Conservation (phyloP, 345 rosid species). For the Pistacia atlantica region DNA sequence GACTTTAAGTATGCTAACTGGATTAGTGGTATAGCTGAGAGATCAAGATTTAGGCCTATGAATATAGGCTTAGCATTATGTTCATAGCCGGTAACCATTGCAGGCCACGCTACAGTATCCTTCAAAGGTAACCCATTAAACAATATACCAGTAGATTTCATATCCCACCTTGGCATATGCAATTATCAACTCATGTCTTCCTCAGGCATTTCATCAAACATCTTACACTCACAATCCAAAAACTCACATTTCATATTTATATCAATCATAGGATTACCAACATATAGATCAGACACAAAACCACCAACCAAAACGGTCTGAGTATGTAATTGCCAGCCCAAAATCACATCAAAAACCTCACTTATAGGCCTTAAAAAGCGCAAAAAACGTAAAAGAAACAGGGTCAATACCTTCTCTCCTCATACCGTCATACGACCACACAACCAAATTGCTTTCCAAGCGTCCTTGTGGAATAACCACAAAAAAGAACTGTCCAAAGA, state of each 20-base stretch:
- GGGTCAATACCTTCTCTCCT: conserved; percentile 43
- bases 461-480: conserved; percentile 60
- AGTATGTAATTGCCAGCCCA: conserved; percentile 73
- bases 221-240: conserved; percentile 52
- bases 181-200: conserved; percentile 57
- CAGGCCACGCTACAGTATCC: conserved; percentile 62
- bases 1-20: conserved; percentile 53
- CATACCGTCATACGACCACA: conserved; percentile 69
- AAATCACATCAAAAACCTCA: conserved; percentile 34
- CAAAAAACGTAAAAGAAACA: conserved; percentile 77
- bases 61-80: conserved; percentile 73
- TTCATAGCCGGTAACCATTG: conserved; percentile 71
- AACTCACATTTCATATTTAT: conserved; percentile 63
- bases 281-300: conserved; percentile 60
- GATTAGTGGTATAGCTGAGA: conserved; percentile 43
- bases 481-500: conserved; percentile 72
- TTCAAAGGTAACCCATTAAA: conserved; percentile 35
- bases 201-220: conserved; percentile 75
- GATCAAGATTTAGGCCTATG: conserved; percentile 28
- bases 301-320: conserved; percentile 75
- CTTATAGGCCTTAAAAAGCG: conserved; percentile 70
- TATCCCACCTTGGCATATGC: conserved; percentile 62
- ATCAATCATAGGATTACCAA: conserved; percentile 53
- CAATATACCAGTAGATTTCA: conserved; percentile 50
- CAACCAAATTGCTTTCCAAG: conserved; percentile 32